Evolutionary conservation across 1,284 basidiomycete species (phyloP), one percentile per base, ranked within the genome.

Genomic region (Cutaneotrichosporon curvatum): DNA sequence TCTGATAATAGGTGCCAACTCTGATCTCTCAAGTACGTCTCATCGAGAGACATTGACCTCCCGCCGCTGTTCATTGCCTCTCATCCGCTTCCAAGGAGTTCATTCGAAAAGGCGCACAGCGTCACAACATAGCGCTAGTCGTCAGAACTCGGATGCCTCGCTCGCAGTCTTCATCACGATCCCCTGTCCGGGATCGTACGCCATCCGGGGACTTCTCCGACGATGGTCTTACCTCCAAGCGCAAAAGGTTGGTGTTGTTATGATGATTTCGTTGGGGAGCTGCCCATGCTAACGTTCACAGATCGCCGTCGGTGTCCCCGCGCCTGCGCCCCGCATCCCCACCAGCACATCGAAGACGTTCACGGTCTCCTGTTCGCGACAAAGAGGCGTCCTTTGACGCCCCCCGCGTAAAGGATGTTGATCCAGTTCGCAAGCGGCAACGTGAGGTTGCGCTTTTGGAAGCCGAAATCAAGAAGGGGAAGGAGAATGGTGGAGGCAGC

Each of bases 371-470:
- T n/a, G 8, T 7, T 28, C 48, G 47, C 5, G 45, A 45, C 1
- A n/a, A n/a, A n/a, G 45, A 46, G 18, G 36, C 36, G 10, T 37
- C 18, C 23, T 53, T 80, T 31, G 75, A 78, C 40, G 64, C 79
- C 3, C 81, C 82, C 11, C 78, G 75, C 57, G 79, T 88, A 10
- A 69, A 71, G 20, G 87, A 89, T 68, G 80, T 79, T n/a, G 85
- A 90, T 66, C 86, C 86, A 3, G 75, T 79, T 9, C 81, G 86
- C 35, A 77, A 81, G 30, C 79, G 80, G 0, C 81, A 88, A 63
- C 80, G 87, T 42, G 86, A 90, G 14, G 79, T 82, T 18, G 79
- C 81, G 35, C 74, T 85, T 51, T 83, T 84, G 5, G 82, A 83
- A 18, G 77, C 79, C 61, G 76, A 75, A 34, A 33, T 59, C 8